Base-by-base conservation (phyloP, 1,284 basidiomycete genomes). In the Puccinia novopanici region DNA sequence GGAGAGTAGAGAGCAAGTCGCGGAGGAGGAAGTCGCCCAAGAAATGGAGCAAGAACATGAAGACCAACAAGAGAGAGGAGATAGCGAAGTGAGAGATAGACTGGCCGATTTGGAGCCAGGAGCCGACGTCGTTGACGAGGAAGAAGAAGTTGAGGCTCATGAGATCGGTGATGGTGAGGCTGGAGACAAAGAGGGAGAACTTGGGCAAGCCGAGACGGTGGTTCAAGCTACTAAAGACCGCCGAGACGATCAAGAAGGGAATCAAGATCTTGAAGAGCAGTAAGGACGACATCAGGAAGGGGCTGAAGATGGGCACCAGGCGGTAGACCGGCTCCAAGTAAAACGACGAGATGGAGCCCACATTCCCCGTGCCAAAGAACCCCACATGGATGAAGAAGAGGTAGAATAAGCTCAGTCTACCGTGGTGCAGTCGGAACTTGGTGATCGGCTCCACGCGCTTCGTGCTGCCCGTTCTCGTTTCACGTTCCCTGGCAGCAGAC, bases 261-360 rank as follows among this genome's bases (percentile, higher is more conserved):
- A 90, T 89, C 8, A 95, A 85, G 81, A 93, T 92, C 85, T 94
- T 95, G 88, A 92, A 92, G 65, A 94, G 87, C 30, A 81, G 86
- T 17, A 93, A 87, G 1, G 89, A 84, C 0, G 91, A 90, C 93
- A 95, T 94, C 75, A 92, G 88, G 86, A 94, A 95, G 0, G 94
- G 93, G 82, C 89, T 92, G 86, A 95, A 95, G 80, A 94, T 89
- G 0, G 93, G 92, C 80, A 95, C 91, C 17, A 95, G 88, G 4
- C 94, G 91, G 84, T 94, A 95, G 12, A 95, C 93, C 0, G 93
- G 93, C 65, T 92, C 93, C 15, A 95, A 88, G 85, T 95, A 95
- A 86, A 95, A 95, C 3, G 92, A 91, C 92, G 82, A 55, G 68
- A 83, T 83, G 19, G 83, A 83, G 10, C 83, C 83, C 17, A 84